Percentiles rank a stretch among this genome's conserved stretches.
These are phyloP conservation scores for Rhododendron mucronatum DNA, from an alignment of 148 eudicot genomes.

Conservation along the genomic window DNA sequence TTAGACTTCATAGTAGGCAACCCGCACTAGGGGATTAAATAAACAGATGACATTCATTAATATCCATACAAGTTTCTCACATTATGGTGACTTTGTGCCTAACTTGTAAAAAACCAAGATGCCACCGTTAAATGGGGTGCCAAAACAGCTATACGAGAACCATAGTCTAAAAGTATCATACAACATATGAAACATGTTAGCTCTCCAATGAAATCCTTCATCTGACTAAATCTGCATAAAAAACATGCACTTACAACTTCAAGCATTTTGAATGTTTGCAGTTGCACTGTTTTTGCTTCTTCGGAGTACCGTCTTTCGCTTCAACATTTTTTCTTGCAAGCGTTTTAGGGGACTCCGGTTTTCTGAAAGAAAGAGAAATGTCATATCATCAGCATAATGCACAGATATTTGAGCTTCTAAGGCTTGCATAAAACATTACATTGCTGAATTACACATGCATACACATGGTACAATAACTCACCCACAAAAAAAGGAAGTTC, in stretches of 20 bases:
- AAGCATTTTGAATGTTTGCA: slow-evolving; percentile 97
- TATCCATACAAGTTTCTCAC: neutral
- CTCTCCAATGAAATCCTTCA: neutral
- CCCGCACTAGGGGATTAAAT: neutral
- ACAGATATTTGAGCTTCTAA: neutral
- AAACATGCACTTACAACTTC: slow-evolving; percentile 68
- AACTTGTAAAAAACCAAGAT: neutral
- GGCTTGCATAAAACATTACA: neutral
- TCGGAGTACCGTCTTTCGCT: slow-evolving; percentile 86
- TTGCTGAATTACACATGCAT: neutral
- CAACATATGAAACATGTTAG: neutral
- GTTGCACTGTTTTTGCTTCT: slow-evolving; percentile 95
- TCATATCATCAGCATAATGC: neutral
- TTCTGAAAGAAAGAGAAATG: slow-evolving; percentile 40
- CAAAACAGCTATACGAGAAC: neutral
- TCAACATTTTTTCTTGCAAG: slow-evolving; percentile 61
- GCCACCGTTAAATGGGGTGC: neutral
- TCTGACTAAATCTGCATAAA: neutral
- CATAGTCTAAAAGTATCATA: neutral
- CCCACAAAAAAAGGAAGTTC: neutral
- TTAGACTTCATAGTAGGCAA: neutral
- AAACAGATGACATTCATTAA: neutral
- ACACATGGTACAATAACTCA: neutral
- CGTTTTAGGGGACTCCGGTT: slow-evolving; percentile 77
- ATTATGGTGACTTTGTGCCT: neutral